Evolutionary conservation across 2,329 filamentous ascomycete genomes (phyloP).

Genomic region (Aspergillus versicolor): DNA sequence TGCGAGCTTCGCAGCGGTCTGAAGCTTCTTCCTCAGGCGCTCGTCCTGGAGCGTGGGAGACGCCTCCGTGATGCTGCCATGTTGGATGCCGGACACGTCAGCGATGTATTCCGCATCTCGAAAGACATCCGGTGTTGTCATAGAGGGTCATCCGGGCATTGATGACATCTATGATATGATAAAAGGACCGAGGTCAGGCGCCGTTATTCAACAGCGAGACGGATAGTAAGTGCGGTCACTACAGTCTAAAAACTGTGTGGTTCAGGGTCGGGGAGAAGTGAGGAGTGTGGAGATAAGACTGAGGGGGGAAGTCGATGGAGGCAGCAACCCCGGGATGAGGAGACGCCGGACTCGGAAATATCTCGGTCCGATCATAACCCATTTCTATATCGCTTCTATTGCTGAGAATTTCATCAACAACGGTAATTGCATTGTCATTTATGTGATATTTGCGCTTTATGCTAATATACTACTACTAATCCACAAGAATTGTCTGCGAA

Average conservation of each 20-base stretch:
- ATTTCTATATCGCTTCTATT: neutral
- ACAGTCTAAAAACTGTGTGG: neutral
- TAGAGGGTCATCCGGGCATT: constrained; percentile 47
- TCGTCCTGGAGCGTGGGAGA: constrained; percentile 23
- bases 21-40: constrained; percentile 32
- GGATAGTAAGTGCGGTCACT: neutral
- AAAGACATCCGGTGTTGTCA: constrained; percentile 47
- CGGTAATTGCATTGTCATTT: neutral
- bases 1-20: constrained; percentile 42
- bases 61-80: constrained; percentile 25
- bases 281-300: neutral
- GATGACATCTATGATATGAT: constrained; percentile 19
- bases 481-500: constrained; percentile 79
- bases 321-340: neutral
- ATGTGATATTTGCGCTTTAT: neutral
- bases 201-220: neutral
- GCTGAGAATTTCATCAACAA: neutral
- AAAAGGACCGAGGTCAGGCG: neutral
- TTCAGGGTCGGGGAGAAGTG: neutral
- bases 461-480: constrained; percentile 49
- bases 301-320: constrained; percentile 3
- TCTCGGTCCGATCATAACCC: constrained; percentile 6
- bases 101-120: constrained; percentile 49
- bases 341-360: constrained; percentile 7
- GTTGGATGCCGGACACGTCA: constrained; percentile 43